Base-by-base conservation (phyloP, 1,284 basidiomycete genomes). In the Xerocomus cyaneibrunnescens region DNA sequence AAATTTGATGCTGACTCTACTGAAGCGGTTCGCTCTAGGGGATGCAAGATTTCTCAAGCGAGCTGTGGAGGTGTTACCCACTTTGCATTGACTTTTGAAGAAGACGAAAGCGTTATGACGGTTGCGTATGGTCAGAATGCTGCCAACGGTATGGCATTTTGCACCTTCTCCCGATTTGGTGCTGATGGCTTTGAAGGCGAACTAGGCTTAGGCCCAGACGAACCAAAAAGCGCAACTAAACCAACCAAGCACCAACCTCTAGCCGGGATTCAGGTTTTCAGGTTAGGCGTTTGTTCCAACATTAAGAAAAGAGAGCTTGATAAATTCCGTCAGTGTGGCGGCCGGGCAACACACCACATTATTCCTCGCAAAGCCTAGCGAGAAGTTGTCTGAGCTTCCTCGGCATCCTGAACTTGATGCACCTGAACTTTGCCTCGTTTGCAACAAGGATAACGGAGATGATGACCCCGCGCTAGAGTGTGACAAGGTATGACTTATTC, bases 21-120 rank as follows among this genome's bases (percentile, higher is more conserved):
- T 28, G 44, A 40, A 45, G n/a, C 30, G 8, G 27, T 32, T 41
- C 50, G 47, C 44, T 14, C 2, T 52, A 87, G 85, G 82, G 84
- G 80, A 6, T 92, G 87, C 71, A 89, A 89, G 62, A 80, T 89
- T 17, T 71, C 73, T 31, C 75, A 79, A 14, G 85, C 83, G 0
- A 76, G 81, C 12, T 86, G 85, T 39, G 95, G 95, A 21, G 93
- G 93, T 16, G 91, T 94, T n/a, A 94, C 93, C 0, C 89, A 95
- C 62, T 95, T 92, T 75, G 78, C 87, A 17, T 77, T 89, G 16
- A 83, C 85, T 0, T 78, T 83, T 2, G 84, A 89, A 28, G 82
- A 87, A 27, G 89, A 92, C 37, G 84, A 79, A 7, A 72, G 75
- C 16, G 74, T 82, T 0, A 91, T 94, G 85, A 89, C 91, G 9